Base-by-base conservation (phyloP, 441 rosid species). In the Flueggea neowawraea region DNA sequence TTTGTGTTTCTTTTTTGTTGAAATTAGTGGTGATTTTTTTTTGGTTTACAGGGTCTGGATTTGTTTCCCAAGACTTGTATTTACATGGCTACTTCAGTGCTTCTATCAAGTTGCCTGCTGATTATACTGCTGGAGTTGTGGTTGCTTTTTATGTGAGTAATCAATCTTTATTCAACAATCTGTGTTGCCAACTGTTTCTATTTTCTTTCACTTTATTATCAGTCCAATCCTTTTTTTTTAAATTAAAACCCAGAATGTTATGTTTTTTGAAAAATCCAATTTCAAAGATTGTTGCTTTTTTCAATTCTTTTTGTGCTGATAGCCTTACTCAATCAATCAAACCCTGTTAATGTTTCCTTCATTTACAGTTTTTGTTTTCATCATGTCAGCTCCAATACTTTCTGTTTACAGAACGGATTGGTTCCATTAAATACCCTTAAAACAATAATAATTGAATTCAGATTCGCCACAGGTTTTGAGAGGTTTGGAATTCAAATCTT, bases 71-170 rank as follows among this genome's bases (percentile, higher is more conserved):
- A 54, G 99, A 95, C 74, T 75, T 91, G n/a, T 95, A 95, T 75
- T 81, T 88, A 47, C 96, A 88, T 73, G 99, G 99, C 1, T 84
- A 84, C 74, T 95, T 95, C 85, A 91, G 98, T 73, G 95, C 97
- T 67, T 86, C 95, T n/a, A 85, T 95, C 43, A 95, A 90, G 79
- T 70, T 95, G 72, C 99, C 99, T 74, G 79, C 96, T 55, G 99
- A 95, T 88, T 95, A 95, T 66, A 89, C 99, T 62, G 99, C 98
- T 67, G 99, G 99, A 39, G 96, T 95, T 69, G 98, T 95, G 73
- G 95, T 95, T 67, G 99, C 99, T 10, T 95, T 95, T 69, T 95
- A 95, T 75, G 99, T 95, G 72, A 88, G 98, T 75, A 22, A 16
- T 62, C 51, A 47, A 47, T 61, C 11, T 47, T 47, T 47, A 10